Evolutionary conservation across 2,329 filamentous ascomycete genomes (phyloP), one percentile per base, ranked within the genome.

Genomic region (Paecilomyces dactylethromorphus): DNA sequence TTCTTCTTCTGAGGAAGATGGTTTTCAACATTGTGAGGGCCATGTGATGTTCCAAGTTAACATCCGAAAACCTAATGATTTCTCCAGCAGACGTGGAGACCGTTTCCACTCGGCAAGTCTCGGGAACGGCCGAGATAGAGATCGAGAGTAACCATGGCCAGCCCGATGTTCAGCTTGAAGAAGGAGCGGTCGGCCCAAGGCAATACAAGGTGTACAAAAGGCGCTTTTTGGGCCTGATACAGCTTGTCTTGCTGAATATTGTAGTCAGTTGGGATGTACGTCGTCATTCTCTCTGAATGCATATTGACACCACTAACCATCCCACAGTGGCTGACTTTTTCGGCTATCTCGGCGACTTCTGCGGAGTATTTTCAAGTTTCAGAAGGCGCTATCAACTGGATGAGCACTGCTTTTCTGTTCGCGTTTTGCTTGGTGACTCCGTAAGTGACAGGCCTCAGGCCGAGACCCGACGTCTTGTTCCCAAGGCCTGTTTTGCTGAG

Each of bases 261-360:
- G 85, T 97, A 61, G 88, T 96, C 50, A 95, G 90, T 69, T 97
- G 93, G 93, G 91, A 95, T 84, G 91, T 94, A 82, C 81, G 91
- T 87, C 50, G 21, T 29, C 50, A 52, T 52, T 24, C 50, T 18
- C n/a, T 18, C 4, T n/a, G 18, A 18, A 39, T 13, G 18, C 13
- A 45, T 45, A 45, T 10, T n/a, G 2, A 18, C 15, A 10, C 39
- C 15, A 45, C 39, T 45, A 45, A 45, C 39, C 18, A 18, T 7
- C 15, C 6, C 10, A 58, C 60, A 92, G 90, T 97, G 93, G 93
- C 84, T 97, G 66, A 94, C 92, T 6, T 97, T 92, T 74, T 89
- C 92, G 1, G 89, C 93, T 49, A 87, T 96, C 32, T 91, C 91
- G 1, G 84, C 84, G 33, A 85, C 87, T 22, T 83, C 91, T 1